Base-by-base conservation (phyloP, 2,329 filamentous ascomycete genomes). In the Pyrenophora tritici-repentis region DNA sequence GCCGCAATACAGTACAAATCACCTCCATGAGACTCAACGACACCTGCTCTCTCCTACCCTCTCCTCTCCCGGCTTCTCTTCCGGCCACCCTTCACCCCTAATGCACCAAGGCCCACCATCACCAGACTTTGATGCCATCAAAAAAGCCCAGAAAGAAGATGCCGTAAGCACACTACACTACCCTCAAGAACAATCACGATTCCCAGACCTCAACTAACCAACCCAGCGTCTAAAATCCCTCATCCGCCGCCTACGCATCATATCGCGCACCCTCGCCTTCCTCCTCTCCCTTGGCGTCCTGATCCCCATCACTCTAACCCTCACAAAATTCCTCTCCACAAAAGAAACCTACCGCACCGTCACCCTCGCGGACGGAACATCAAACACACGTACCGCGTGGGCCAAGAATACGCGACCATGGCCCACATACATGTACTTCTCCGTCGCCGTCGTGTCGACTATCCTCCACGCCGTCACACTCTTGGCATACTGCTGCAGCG, bases 391-490 rank as follows among this genome's bases (percentile, higher is more conserved):
- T 39, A 76, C 69, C 13, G 69, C 75, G 1, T 77, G 75, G 75
- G 66, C 71, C 2, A 58, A 66, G 6, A 57, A 72, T 45, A 62
- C 72, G 22, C 72, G 71, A 34, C 55, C 59, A 4, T 76, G 73
- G 73, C 75, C 75, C 3, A 76, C 73, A 3, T 75, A 67, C 55
- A 69, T 74, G 61, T 76, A 77, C 61, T 70, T 74, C 48, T 53
- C 37, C 44, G 59, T 75, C 14, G 66, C 74, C 0, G 52, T 50
- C 14, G 38, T 67, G 1, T 71, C 72, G 0, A 54, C 70, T 12
- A 0, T 75, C 0, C 61, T 76, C 46, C 70, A 77, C 53, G 37
- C 71, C 24, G 40, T 49, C 31, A 72, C 75, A 17, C 26, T 77
- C 13, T 43, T 75, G 12, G 53, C 57, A 3, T 77, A 77, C 53